Conservation (phyloP, 305 asterid species). For the Solanum hybrid region DNA sequence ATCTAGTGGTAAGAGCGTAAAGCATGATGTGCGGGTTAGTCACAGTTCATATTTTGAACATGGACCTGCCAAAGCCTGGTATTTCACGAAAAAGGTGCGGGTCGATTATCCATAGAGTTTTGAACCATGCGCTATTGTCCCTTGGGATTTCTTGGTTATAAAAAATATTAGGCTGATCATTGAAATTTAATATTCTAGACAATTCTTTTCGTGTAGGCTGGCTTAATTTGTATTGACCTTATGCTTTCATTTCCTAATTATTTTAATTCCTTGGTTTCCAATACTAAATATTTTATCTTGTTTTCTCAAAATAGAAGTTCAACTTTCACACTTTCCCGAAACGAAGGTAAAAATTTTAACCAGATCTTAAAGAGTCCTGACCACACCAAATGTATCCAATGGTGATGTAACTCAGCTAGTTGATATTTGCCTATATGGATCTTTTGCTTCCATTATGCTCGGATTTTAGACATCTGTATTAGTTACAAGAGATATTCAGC, state of each 20-base stretch:
- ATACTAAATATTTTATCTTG: background rate
- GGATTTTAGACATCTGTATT: background rate
- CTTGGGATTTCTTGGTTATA: background rate
- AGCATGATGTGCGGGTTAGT: background rate
- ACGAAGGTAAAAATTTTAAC: background rate
- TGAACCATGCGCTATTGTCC: background rate
- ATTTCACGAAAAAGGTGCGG: background rate
- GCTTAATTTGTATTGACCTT: background rate
- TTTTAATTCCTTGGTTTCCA: background rate
- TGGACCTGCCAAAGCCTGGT: background rate
- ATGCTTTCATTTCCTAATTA: background rate
- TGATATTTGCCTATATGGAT: background rate
- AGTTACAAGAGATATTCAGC: background rate
- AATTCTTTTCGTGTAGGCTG: background rate
- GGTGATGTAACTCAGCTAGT: background rate
- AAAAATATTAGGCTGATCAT: background rate
- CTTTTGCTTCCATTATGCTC: background rate
- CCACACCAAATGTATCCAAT: background rate
- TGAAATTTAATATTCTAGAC: background rate
- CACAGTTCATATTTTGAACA: background rate
- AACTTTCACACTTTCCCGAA: background rate
- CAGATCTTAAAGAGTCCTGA: background rate
- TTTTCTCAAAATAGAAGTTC: background rate
- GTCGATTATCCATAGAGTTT: background rate
- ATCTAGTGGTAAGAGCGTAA: background rate